Evolutionary conservation across 2,329 filamentous ascomycete species (phyloP).

Genomic region (Nemania diffusa): DNA sequence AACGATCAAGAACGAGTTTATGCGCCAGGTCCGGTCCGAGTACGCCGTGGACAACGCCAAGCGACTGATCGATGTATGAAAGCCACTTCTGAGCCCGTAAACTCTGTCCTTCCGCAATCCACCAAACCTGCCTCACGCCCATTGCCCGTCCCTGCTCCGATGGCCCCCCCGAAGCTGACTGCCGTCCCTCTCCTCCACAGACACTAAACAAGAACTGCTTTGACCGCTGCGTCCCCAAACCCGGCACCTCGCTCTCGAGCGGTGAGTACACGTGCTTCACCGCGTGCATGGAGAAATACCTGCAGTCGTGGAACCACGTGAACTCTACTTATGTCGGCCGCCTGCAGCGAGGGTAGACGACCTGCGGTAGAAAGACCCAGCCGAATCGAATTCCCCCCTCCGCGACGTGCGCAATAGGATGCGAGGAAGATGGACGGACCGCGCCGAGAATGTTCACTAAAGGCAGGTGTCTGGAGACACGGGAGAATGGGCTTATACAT

Average conservation of each 20-base stretch:
- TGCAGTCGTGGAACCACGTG: constrained; percentile 80
- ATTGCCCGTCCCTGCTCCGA: not conserved
- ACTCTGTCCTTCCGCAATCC: not conserved
- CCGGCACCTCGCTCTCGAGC: constrained; percentile 72
- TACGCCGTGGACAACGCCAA: constrained; percentile 75
- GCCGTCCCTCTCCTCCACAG: constrained; percentile 53
- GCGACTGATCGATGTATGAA: constrained; percentile 73
- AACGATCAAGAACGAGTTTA: constrained; percentile 68
- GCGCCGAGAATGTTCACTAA: constrained; percentile 1
- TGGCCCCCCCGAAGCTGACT: constrained; percentile 7
- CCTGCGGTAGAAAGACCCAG: not conserved
- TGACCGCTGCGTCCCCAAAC: constrained; percentile 78
- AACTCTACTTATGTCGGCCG: constrained; percentile 74
- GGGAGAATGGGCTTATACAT: not conserved
- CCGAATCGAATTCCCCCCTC: not conserved
- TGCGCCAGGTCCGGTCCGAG: constrained; percentile 72
- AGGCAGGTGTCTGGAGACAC: not conserved
- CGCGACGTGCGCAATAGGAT: not conserved
- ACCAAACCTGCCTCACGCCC: not conserved
- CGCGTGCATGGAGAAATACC: constrained; percentile 87
- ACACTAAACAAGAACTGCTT: constrained; percentile 87
- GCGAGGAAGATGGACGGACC: not conserved
- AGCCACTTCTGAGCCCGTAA: not conserved
- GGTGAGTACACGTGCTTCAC: constrained; percentile 77
- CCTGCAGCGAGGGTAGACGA: constrained; percentile 61